These are phyloP conservation scores for Cucumis hystrix DNA, from an alignment of 306 rosid genomes.

Conservation along the genomic window DNA sequence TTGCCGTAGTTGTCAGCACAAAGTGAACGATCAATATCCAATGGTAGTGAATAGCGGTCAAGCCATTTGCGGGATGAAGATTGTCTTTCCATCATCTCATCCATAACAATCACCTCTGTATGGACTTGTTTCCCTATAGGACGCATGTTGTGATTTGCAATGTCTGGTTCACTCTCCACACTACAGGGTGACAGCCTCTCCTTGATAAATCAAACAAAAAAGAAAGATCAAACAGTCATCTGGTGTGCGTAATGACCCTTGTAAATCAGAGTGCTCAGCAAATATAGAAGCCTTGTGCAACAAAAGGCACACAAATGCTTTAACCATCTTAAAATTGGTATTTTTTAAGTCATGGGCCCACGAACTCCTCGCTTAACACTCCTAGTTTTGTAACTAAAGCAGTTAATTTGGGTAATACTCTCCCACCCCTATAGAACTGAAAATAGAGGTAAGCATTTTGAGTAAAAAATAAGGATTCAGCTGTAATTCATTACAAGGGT, in stretches of 20 bases:
- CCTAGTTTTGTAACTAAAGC: not conserved
- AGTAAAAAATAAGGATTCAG: not conserved
- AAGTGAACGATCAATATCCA: conserved; percentile 24
- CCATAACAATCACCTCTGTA: conserved; percentile 19
- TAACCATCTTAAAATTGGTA: not conserved
- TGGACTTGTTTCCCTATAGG: conserved; percentile 14
- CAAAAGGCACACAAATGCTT: not conserved
- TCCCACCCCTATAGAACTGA: not conserved
- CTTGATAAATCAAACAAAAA: conserved; percentile 11
- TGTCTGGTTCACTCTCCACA: conserved; percentile 13
- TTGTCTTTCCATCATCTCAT: conserved; percentile 34
- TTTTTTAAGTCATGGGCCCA: too few species aligned
- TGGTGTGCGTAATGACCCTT: not conserved
- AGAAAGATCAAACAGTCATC: not conserved
- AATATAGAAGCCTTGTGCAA: not conserved
- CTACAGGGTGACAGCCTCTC: conserved; percentile 12
- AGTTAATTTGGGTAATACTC: not conserved
- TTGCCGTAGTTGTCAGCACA: conserved; percentile 14
- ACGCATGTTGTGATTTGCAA: conserved; percentile 2
- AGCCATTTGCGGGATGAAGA: conserved; percentile 24
- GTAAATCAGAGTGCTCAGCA: not conserved
- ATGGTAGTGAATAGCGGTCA: conserved; percentile 20
- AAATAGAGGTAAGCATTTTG: not conserved
- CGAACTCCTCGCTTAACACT: not conserved
- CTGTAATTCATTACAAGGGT: not conserved